Conservation (phyloP, 2,329 filamentous ascomycete species). For the Claviceps fusiformis region DNA sequence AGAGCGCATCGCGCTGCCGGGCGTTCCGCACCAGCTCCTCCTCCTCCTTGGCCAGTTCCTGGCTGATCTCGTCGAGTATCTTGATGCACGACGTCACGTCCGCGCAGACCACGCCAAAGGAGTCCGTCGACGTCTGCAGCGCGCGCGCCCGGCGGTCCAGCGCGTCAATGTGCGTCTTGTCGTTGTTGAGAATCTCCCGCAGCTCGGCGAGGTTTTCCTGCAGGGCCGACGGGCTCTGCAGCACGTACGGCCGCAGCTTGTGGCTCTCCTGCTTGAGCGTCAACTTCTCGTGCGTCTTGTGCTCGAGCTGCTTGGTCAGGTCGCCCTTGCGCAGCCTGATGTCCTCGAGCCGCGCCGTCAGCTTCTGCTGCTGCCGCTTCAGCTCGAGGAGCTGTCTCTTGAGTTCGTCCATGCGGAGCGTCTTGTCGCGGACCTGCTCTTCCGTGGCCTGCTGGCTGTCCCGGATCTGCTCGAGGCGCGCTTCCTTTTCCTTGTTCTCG, state of each 20-base stretch:
- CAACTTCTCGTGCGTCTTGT: constrained; percentile 56
- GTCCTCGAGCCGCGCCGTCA: constrained; percentile 70
- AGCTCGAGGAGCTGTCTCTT: constrained; percentile 73
- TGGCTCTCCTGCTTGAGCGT: constrained; percentile 70
- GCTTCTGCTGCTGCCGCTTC: constrained; percentile 66
- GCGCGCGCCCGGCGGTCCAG: constrained; percentile 80
- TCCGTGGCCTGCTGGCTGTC: constrained; percentile 71
- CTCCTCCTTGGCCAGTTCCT: constrained; percentile 81
- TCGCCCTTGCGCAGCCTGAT: constrained; percentile 68
- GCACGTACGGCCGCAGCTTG: constrained; percentile 82
- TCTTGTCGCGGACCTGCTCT: constrained; percentile 69
- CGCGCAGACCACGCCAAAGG: constrained; percentile 68
- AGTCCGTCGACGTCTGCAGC: constrained; percentile 81
- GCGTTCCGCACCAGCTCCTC: constrained; percentile 72
- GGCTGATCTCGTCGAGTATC: constrained; percentile 72
- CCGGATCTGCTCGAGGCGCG: constrained; percentile 65
- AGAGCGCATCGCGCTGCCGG: constrained; percentile 73
- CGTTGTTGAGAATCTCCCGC: constrained; percentile 59
- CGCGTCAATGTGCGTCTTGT: constrained; percentile 75
- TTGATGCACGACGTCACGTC: constrained; percentile 85
- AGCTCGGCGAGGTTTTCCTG: constrained; percentile 74
- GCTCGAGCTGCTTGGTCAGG: constrained; percentile 58
- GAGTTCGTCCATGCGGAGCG: constrained; percentile 71
- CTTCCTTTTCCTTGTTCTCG: constrained; percentile 79
- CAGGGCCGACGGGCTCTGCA: constrained; percentile 73